Percentiles rank a stretch among this genome's conserved stretches.
Evolutionary conservation across 768 basidiomycete genomes (phyloP).

Genomic region (Trametes cingulata): DNA sequence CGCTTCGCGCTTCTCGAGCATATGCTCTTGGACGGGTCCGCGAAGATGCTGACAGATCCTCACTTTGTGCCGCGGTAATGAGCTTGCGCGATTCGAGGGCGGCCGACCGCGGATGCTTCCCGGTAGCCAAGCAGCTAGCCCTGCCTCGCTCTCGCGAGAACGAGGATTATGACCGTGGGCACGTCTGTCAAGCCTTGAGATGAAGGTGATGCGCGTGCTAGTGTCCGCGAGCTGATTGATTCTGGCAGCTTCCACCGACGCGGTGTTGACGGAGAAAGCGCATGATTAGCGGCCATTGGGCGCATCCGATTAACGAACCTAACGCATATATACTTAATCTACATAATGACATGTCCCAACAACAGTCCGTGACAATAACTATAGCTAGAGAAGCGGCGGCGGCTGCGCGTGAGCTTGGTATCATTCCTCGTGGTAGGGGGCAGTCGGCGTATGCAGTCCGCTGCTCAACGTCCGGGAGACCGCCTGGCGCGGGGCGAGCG

Average conservation of each 20-base stretch:
- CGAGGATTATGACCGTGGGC: constrained; percentile 2
- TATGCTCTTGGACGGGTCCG: constrained; percentile 5
- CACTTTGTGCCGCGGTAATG: constrained; percentile 10
- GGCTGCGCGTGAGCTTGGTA: not conserved
- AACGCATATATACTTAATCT: constrained; percentile 14
- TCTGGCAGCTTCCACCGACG: no score
- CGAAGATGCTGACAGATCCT: not conserved
- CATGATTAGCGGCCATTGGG: not conserved
- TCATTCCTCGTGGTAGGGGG: constrained; percentile 16
- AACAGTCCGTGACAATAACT: constrained; percentile 19
- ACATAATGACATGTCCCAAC: constrained; percentile 21
- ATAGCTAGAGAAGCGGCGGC: not conserved
- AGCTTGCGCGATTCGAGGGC: not conserved
- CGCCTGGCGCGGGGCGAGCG: constrained; percentile 49
- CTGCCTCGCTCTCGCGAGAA: not conserved
- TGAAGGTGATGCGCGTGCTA: no score
- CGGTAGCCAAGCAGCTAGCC: constrained; percentile 1
- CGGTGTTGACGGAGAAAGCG: not conserved
- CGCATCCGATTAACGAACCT: constrained; percentile 8
- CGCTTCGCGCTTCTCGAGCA: constrained; percentile 11
- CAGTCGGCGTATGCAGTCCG: constrained; percentile 13
- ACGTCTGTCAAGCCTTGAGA: no score
- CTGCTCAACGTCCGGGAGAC: constrained; percentile 39
- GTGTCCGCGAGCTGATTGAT: no score
- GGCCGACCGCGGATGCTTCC: not conserved